Percentiles rank a stretch among this genome's conserved stretches.
phyloP scores from a whole-genome alignment of 2,329 filamentous ascomycete species.

The Verticillium alfalfae region DNA sequence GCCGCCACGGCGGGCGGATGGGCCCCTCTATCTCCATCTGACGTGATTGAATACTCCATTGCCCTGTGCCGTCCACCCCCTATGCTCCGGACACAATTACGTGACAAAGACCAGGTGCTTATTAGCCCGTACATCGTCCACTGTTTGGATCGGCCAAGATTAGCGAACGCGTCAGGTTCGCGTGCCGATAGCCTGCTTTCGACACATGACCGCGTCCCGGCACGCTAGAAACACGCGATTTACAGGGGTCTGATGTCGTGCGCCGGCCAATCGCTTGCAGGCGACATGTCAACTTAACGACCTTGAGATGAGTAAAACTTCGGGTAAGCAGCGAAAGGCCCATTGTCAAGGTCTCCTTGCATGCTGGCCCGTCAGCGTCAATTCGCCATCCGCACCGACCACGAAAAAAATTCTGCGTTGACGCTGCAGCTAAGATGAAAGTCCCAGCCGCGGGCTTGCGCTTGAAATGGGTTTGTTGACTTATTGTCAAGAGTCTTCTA shows the following conservation, averaged over 20 bases:
- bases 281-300: not conserved
- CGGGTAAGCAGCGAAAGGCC: not conserved
- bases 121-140: not conserved
- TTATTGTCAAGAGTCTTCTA: not conserved
- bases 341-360: not conserved
- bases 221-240: not conserved
- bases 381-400: not conserved
- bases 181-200: not conserved
- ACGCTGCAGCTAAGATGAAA: not conserved
- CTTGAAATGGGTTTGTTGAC: not conserved
- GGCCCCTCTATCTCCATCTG: not conserved
- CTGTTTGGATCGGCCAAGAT: slow-evolving; percentile 3
- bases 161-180: slow-evolving; percentile 4
- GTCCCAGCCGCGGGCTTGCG: not conserved
- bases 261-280: not conserved
- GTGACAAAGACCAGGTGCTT: not conserved
- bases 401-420: not conserved
- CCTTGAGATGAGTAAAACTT: not conserved
- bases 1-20: not conserved
- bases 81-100: not conserved
- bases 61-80: not conserved
- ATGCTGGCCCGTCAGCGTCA: not conserved
- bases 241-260: not conserved
- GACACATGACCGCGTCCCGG: not conserved
- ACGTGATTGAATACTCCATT: not conserved